phyloP scores from a whole-genome alignment of 805 yeast species.

The Debaryomyces prosopidis region DNA sequence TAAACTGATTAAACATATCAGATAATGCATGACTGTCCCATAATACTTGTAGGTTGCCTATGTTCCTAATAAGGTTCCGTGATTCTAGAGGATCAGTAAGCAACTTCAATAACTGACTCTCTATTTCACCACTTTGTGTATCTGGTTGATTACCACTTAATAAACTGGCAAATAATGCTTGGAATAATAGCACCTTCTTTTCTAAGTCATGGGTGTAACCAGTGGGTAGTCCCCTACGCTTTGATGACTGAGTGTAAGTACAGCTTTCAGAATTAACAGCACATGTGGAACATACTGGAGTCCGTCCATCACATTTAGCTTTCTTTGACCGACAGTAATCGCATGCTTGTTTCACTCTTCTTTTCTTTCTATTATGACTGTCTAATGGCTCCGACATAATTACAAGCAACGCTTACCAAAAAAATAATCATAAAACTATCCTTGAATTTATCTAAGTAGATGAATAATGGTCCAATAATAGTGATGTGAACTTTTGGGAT shows the following conservation, averaged over 20 bases:
- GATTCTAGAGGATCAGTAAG: constrained; percentile 1
- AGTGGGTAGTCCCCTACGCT: constrained; percentile 21
- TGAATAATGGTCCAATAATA: no score
- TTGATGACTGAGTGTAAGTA: constrained; percentile 14
- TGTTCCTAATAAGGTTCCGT: constrained; percentile 1
- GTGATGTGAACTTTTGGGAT: no score
- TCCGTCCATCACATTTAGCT: constrained; percentile 24
- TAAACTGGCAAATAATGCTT: constrained; percentile 11
- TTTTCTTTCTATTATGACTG: constrained; percentile 7
- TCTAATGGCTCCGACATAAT: neutral
- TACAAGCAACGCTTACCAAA: no score
- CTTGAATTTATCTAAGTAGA: no score
- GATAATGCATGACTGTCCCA: constrained; percentile 9
- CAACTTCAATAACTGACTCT: constrained; percentile 1
- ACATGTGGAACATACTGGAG: constrained; percentile 21
- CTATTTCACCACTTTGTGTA: neutral
- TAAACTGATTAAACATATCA: constrained; percentile 9
- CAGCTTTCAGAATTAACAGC: constrained; percentile 12
- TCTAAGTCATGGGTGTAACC: constrained; percentile 23
- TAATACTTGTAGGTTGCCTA: constrained; percentile 1
- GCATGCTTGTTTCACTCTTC: constrained; percentile 25
- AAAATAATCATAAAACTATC: no score
- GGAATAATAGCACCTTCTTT: constrained; percentile 15
- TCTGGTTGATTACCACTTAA: neutral
- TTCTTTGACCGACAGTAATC: constrained; percentile 21